A percentile compares a stretch with the other conserved stretches of the same genome.
Conservation (phyloP, 768 basidiomycete species). For the Termitomyces sp. region DNA sequence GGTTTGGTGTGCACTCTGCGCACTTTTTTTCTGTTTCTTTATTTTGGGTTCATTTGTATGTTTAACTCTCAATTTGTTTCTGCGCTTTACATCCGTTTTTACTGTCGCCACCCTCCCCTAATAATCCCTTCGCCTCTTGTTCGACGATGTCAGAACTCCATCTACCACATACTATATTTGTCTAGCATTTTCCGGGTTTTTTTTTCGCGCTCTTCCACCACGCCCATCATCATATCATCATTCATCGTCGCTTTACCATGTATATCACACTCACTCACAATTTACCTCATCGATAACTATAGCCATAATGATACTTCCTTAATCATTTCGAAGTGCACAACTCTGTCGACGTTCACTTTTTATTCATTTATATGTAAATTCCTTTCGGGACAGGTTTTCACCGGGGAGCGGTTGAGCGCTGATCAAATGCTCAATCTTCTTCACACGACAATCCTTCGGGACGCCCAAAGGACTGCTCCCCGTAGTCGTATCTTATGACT, state of each 20-base stretch:
- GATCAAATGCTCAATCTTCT: background rate
- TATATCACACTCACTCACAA: constrained; percentile 8
- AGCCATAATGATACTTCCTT: background rate
- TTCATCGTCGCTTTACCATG: background rate
- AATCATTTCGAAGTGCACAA: background rate
- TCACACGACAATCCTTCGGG: background rate
- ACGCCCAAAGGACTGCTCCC: background rate
- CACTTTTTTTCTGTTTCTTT: background rate
- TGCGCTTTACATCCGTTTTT: constrained; percentile 4
- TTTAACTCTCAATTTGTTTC: constrained; percentile 1
- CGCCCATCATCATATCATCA: background rate
- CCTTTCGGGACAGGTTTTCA: background rate
- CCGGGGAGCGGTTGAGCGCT: background rate
- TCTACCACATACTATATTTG: constrained; percentile 8
- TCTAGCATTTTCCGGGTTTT: constrained; percentile 5
- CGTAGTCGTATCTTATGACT: background rate
- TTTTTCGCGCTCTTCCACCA: constrained; percentile 5
- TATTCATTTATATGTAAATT: background rate
- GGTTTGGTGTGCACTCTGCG: background rate
- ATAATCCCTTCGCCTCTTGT: background rate
- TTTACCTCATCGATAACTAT: background rate
- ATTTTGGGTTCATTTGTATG: constrained; percentile 13
- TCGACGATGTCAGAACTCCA: background rate
- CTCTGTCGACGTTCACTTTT: background rate
- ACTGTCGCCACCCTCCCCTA: constrained; percentile 1